Evolutionary conservation across 192 early-diverging fungal genomes (phyloP), one percentile per base, ranked within the genome.

Genomic region (Coemansia sp.): DNA sequence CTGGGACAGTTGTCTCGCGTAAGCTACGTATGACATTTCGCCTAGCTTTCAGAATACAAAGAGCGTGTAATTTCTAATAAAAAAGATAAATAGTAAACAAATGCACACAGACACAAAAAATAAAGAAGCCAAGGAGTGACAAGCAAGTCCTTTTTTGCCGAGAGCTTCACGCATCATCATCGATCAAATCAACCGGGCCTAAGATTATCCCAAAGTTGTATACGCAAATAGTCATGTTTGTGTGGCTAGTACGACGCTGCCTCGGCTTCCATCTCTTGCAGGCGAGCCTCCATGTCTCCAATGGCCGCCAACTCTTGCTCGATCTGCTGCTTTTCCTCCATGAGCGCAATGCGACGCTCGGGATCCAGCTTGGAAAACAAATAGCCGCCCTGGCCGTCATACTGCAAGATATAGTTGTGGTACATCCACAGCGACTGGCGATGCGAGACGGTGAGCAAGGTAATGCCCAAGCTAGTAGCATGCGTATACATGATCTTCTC

Each of bases 301-400:
- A 84, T 78, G 3, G 68, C 34, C 1, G 81, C 73, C 34, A 84
- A 65, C 65, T 84, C 76, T 60, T 79, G 82, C 72, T 93, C 89
- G 43, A 94, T 82, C 57, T 77, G 74, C 75, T 92, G 92, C 82
- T 96, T 96, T 73, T 97, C 96, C 76, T 98, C 95, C 78, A 95
- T 94, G 52, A 97, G 84, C 44, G 90, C 91, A 43, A 97, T 82
- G 38, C 95, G 85, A 73, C 92, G 87, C 79, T 94, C 90, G 5
- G 95, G 94, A 72, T 98, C 93, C 59, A 98, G 81, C 78, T 92
- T 88, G 5, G 93, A 92, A 68, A 99, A 99, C 33, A 95, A 90
- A 78, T 98, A 97, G 15, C 96, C 96, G 13, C 97, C 96, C 85
- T 96, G 92, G 11, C 96, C 97, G 78, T 99, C 96, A 80, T 96